Evolutionary conservation across 1,284 basidiomycete genomes (phyloP).

Genomic region (Anthracocystis panici-leucophaei): DNA sequence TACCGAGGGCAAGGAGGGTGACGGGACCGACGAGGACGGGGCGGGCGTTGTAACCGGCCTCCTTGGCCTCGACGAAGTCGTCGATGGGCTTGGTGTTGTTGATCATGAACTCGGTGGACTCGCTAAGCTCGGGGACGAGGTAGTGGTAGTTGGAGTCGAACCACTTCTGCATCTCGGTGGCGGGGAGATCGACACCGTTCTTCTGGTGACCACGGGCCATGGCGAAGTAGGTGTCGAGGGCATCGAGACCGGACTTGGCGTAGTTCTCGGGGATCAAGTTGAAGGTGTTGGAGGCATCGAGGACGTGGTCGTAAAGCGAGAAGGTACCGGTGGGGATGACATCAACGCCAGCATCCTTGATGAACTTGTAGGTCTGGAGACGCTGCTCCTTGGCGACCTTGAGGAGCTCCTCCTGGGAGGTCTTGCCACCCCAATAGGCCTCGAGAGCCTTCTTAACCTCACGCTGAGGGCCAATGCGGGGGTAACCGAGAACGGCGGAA

Average conservation of each 20-base stretch:
- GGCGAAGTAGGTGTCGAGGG: conserved; percentile 88
- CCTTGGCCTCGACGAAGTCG: conserved; percentile 96
- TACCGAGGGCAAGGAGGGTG: conserved; percentile 94
- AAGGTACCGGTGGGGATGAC: conserved; percentile 96
- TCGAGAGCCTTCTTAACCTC: conserved; percentile 92
- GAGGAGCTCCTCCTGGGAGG: conserved; percentile 87
- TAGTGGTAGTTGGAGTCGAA: conserved; percentile 99
- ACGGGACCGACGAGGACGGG: conserved; percentile 96
- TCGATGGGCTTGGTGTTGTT: conserved; percentile 91
- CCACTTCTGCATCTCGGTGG: conserved; percentile 99
- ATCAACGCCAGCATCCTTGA: conserved; percentile 91
- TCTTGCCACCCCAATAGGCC: conserved; percentile 93
- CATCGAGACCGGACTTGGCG: conserved; percentile 84
- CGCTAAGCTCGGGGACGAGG: conserved; percentile 96
- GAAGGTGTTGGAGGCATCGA: conserved; percentile 96
- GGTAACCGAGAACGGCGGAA: conserved; percentile 82
- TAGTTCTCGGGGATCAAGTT: conserved; percentile 98
- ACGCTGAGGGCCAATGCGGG: conserved; percentile 94
- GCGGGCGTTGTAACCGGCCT: conserved; percentile 87
- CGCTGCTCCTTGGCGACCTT: conserved; percentile 89
- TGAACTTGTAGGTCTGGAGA: conserved; percentile 87
- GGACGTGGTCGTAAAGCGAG: conserved; percentile 97
- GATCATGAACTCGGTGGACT: conserved; percentile 92
- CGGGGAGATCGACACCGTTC: conserved; percentile 92
- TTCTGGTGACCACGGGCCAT: conserved; percentile 98